Evolutionary conservation across 2,329 filamentous ascomycete genomes (phyloP).

Genomic region (Botrytis galanthina): DNA sequence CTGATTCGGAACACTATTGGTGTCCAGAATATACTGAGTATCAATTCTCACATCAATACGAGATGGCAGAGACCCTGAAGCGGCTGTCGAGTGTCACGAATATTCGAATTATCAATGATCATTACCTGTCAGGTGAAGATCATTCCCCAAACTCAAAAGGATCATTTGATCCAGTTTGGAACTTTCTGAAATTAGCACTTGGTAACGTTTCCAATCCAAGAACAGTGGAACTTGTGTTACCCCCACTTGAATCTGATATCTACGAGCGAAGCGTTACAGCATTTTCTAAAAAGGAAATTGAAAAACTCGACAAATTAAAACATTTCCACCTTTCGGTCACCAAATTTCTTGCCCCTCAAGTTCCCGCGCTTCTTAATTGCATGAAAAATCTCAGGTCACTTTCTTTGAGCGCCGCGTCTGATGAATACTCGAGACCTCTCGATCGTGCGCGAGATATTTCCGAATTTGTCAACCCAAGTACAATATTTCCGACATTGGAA

Average conservation of each 20-base stretch:
- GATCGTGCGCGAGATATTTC: neutral
- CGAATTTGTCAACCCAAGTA: neutral
- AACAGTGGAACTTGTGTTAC: neutral
- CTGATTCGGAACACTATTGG: neutral
- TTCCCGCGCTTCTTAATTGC: neutral
- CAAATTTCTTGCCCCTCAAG: rapidly evolving
- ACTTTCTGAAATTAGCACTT: neutral
- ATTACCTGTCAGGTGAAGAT: too few species aligned
- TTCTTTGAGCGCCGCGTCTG: neutral
- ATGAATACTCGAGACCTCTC: too few species aligned
- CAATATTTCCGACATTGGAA: neutral
- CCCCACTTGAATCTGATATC: neutral
- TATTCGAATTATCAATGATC: neutral
- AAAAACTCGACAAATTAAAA: neutral
- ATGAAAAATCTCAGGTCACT: neutral
- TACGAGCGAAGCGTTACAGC: too few species aligned
- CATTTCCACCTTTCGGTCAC: neutral
- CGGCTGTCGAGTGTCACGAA: neutral
- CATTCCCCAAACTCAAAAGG: too few species aligned
- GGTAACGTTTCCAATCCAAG: neutral
- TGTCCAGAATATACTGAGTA: neutral
- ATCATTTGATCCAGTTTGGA: neutral
- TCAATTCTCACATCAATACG: neutral
- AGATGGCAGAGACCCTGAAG: neutral
- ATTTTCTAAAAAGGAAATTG: neutral